Evolutionary conservation across 1,284 basidiomycete species (phyloP).

Genomic region (Xerocomus minutiporus): DNA sequence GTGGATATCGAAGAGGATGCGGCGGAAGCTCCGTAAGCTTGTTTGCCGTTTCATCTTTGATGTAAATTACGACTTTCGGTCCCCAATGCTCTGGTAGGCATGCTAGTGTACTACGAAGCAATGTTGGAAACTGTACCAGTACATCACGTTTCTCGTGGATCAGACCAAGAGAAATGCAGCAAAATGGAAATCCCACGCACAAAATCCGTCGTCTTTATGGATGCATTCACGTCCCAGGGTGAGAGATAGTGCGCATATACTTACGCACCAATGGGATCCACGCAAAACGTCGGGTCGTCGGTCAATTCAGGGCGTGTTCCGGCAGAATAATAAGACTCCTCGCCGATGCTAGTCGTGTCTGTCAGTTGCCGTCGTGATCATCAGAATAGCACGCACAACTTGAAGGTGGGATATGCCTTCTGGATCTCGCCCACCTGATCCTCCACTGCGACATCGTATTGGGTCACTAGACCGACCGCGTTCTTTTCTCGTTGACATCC

Average conservation of each 20-base stretch:
- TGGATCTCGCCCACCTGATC: slow-evolving; percentile 74
- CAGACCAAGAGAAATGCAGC: slow-evolving; percentile 88
- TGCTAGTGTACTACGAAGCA: no score
- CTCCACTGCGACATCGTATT: slow-evolving; percentile 93
- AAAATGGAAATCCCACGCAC: slow-evolving; percentile 86
- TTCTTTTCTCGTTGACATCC: slow-evolving; percentile 81
- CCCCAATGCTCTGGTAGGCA: background rate
- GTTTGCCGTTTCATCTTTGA: background rate
- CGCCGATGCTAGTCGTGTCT: slow-evolving; percentile 71
- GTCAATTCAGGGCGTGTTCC: slow-evolving; percentile 70
- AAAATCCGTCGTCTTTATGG: slow-evolving; percentile 82
- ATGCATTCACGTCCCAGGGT: background rate
- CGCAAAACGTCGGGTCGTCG: slow-evolving; percentile 88
- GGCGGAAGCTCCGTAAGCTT: slow-evolving; percentile 1
- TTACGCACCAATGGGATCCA: slow-evolving; percentile 70
- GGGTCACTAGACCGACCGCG: slow-evolving; percentile 92
- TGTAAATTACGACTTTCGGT: no score
- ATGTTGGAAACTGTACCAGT: background rate
- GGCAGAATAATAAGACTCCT: slow-evolving; percentile 73
- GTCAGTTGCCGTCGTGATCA: background rate
- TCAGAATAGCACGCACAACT: slow-evolving; percentile 61
- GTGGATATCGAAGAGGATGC: slow-evolving; percentile 55
- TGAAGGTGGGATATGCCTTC: slow-evolving; percentile 69
- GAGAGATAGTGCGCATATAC: slow-evolving; percentile 17
- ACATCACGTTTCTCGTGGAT: slow-evolving; percentile 69